Base-by-base conservation (phyloP, 768 basidiomycete species). In the Russula sp. region DNA sequence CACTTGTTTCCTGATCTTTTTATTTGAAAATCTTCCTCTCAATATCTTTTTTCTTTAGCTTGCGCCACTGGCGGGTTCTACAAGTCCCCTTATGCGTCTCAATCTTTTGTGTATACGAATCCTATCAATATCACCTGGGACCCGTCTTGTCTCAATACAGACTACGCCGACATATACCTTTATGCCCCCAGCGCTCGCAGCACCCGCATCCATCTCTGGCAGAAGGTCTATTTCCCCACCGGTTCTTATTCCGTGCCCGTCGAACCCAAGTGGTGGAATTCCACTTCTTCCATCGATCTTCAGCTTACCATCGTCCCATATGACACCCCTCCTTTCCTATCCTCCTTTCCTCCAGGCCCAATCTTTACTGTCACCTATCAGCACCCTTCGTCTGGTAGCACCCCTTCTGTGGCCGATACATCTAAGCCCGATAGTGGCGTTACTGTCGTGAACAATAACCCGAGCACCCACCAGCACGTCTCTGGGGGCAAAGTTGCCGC, bases 191-290 rank as follows among this genome's bases (percentile, higher is more conserved):
- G 72, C 35, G 69, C 75, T 2, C 58, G 66, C 36, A 70, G 59
- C 41, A 73, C 81, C 5, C 77, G 75, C 50, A 73, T 88, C 49
- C 82, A 89, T 59, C 72, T 78, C 43, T 92, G 85, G 84, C 63
- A 78, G 45, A 72, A 72, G 36, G 78, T 90, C 56, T 73, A 76
- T 51, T 82, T 74, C 67, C 65, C 74, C 6, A 13, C 74, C 5
- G 87, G 85, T 29, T 73, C 71, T 41, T 84, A 83, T 70, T 70
- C 76, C 46, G 74, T 82, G 2, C 70, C 69, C 18, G 70, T 91
- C 46, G 70, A 81, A 59, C 83, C 88, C 1, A 75, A 78, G 20
- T 90, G 88, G 88, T 92, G 87, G 87, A 84, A 88, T 60, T 69
- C 80, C 0, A 80, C 84, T 6, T 46, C 74, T 1, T 69, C 75